These are phyloP conservation scores for Psilocybe cyanescens DNA, from an alignment of 768 basidiomycete genomes.

Conservation along the genomic window DNA sequence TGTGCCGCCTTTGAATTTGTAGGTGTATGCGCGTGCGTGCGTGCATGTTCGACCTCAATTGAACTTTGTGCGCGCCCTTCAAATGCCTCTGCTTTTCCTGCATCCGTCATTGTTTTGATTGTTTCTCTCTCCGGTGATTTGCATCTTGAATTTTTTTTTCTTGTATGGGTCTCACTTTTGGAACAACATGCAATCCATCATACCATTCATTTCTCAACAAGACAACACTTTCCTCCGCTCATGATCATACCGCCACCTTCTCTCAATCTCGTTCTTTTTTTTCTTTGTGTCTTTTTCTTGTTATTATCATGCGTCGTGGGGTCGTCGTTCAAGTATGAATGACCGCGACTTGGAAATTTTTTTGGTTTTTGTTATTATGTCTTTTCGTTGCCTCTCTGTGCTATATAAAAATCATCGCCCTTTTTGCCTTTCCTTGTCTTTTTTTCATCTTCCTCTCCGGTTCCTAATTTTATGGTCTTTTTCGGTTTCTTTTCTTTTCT, in stretches of 20 bases:
- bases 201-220: neutral
- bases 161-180: conserved; percentile 1
- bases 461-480: neutral
- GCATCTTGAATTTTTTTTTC: neutral
- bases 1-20: conserved; percentile 33
- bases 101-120: neutral
- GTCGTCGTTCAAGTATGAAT: no score
- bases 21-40: neutral
- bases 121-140: neutral
- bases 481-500: neutral
- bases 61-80: no score
- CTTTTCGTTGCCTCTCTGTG: neutral
- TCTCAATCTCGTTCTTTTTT: neutral
- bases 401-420: neutral
- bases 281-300: neutral
- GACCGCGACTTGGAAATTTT: neutral
- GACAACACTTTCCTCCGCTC: neutral
- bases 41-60: no score
- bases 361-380: neutral
- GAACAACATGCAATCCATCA: neutral
- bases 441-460: conserved; percentile 1
- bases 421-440: neutral
- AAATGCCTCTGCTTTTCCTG: no score
- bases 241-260: neutral
- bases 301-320: neutral